A percentile compares a stretch with the other conserved stretches of the same genome.
Conservation (phyloP, 306 rosid genomes). For the Prunus fruticosa region DNA sequence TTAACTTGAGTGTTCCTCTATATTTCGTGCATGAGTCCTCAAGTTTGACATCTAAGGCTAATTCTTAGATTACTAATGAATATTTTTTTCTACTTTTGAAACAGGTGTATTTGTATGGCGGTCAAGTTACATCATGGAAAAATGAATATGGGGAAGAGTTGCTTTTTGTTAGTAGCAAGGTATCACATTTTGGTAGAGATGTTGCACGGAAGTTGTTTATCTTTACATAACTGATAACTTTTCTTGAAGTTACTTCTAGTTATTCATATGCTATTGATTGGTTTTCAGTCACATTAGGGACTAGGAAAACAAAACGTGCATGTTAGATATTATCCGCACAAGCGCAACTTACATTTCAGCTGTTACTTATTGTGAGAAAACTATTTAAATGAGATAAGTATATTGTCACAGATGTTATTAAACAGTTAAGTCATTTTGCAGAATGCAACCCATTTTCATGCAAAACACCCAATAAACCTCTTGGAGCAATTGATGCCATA, state of each 20-base stretch:
- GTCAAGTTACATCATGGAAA: slow-evolving; percentile 79
- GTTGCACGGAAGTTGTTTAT: background rate
- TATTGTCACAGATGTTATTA: background rate
- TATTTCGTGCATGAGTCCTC: background rate
- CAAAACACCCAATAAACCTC: background rate
- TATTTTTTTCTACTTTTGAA: background rate
- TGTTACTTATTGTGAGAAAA: background rate
- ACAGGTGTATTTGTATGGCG: slow-evolving; percentile 71
- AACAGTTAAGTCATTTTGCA: background rate
- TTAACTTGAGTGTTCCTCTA: background rate
- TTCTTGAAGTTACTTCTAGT: background rate
- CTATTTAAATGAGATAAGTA: background rate
- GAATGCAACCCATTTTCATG: background rate
- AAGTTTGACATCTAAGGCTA: background rate
- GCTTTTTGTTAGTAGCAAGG: slow-evolving; percentile 75
- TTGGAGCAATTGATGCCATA: background rate
- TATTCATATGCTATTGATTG: background rate
- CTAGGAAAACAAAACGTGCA: background rate
- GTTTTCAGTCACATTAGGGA: background rate
- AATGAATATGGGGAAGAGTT: slow-evolving; percentile 68
- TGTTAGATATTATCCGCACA: background rate
- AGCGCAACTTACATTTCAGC: background rate
- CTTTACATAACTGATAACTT: background rate
- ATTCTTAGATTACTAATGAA: background rate
- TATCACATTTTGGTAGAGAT: slow-evolving; percentile 11